Conservation (phyloP, 2,329 filamentous ascomycete species). For the Pyrenochaeta sp. region DNA sequence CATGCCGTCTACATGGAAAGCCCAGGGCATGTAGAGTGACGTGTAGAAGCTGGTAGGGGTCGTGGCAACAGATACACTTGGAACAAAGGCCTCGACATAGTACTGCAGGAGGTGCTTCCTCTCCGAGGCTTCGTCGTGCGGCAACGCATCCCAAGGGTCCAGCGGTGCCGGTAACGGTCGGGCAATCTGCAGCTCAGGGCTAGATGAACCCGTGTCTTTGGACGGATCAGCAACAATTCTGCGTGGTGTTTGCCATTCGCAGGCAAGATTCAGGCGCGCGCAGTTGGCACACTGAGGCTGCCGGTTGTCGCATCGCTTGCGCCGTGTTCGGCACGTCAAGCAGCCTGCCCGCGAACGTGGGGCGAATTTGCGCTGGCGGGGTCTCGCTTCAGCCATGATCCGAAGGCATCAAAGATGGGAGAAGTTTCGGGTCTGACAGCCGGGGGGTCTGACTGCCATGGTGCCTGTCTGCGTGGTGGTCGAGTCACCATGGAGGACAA, state of each 20-base stretch:
- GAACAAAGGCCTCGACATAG: constrained; percentile 47
- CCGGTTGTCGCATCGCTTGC: constrained; percentile 46
- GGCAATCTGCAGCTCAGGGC: constrained; percentile 21
- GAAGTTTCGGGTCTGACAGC: constrained; percentile 15
- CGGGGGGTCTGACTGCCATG: constrained; percentile 13
- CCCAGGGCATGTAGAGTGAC: constrained; percentile 47
- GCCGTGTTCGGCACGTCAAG: constrained; percentile 44
- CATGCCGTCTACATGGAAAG: constrained; percentile 45
- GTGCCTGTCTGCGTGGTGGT: constrained; percentile 14
- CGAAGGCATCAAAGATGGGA: constrained; percentile 6
- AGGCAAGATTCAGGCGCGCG: constrained; percentile 44
- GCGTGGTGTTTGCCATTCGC: constrained; percentile 46
- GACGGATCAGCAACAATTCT: constrained; percentile 22
- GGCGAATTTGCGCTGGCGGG: constrained; percentile 48
- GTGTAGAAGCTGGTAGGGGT: constrained; percentile 49
- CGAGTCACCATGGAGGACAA: constrained; percentile 12
- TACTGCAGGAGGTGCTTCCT: constrained; percentile 44
- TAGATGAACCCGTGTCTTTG: constrained; percentile 12
- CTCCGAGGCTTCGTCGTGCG: constrained; percentile 33
- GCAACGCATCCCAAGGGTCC: constrained; percentile 42
- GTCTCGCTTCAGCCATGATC: constrained; percentile 43
- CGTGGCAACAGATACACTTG: constrained; percentile 46
- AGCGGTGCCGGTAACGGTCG: constrained; percentile 29
- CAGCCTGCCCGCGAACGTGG: constrained; percentile 48
- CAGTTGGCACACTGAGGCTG: constrained; percentile 47